Percentiles rank a stretch among this genome's conserved stretches.
These are phyloP conservation scores for Rhynchosporium graminicola DNA, from an alignment of 2,329 filamentous ascomycete genomes.

Conservation along the genomic window DNA sequence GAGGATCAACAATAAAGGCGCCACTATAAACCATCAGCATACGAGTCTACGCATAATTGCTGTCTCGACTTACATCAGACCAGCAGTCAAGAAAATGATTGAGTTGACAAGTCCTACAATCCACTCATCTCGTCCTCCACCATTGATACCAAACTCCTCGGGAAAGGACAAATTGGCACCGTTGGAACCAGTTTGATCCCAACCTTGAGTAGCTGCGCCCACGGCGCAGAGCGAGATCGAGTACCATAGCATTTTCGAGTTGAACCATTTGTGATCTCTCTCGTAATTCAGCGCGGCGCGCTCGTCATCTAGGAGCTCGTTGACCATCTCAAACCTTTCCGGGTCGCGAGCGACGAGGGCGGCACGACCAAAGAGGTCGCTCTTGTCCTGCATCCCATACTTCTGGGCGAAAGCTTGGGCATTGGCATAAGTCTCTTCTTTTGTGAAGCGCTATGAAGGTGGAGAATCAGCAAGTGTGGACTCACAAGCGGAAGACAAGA, in stretches of 20 bases:
- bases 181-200: slow-evolving; percentile 45
- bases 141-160: slow-evolving; percentile 42
- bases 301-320: slow-evolving; percentile 38
- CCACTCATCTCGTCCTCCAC: slow-evolving; percentile 43
- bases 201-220: slow-evolving; percentile 61
- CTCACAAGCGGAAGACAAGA: too few relatives aligned
- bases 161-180: slow-evolving; percentile 46
- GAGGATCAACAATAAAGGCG: slow-evolving; percentile 66
- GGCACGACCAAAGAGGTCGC: slow-evolving; percentile 63
- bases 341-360: slow-evolving; percentile 46
- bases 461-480: slow-evolving; percentile 5
- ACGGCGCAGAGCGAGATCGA: slow-evolving; percentile 68
- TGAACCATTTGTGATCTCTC: slow-evolving; percentile 65
- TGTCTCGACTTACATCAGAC: slow-evolving; percentile 44
- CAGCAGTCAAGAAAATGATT: slow-evolving; percentile 52
- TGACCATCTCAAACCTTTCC: slow-evolving; percentile 24
- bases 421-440: slow-evolving; percentile 46
- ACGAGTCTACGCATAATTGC: slow-evolving; percentile 5
- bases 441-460: slow-evolving; percentile 43
- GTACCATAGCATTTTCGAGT: slow-evolving; percentile 62
- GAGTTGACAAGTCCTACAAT: slow-evolving; percentile 61
- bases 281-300: slow-evolving; percentile 49
- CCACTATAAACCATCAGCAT: slow-evolving; percentile 42
- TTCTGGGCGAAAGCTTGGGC: slow-evolving; percentile 57
- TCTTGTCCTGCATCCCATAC: slow-evolving; percentile 59